Evolutionary conservation across 805 yeast genomes (phyloP), one percentile per base, ranked within the genome.

Genomic region (Metschnikowia bowlesiae): DNA sequence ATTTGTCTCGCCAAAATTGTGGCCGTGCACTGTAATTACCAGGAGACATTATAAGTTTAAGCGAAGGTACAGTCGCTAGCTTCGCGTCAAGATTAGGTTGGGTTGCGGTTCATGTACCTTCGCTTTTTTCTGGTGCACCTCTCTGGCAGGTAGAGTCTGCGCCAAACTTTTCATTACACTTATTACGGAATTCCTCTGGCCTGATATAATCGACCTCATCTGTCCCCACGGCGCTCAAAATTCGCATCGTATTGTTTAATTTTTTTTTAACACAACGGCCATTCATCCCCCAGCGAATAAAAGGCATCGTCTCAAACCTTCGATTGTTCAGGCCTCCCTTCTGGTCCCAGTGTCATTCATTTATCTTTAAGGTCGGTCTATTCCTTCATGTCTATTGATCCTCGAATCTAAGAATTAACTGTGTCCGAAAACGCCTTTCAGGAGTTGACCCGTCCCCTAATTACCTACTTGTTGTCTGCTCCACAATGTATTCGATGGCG

Each of bases 1-100:
- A 4, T 22, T 22, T 4, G 1, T 22, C 5, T 4, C 22, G 3
- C 22, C 22, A 22, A 4, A 22, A 5, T 22, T 22, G 22, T 22
- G 22, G 22, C 22, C 22, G 22, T 4, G 22, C 22, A 22, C 22
- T 22, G 22, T 4, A 22, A 22, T 3, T 5, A 22, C 22, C 22
- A 22, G 22, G 22, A 39, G 31, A 29, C 34, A 39, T 39, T 22
- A 39, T 11, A 34, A 39, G 34, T 22, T 26, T 33, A 42, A 42
- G 45, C 45, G 45, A 42, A 28, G 16, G 34, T 42, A 38, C 45
- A 30, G 36, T 42, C 30, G 45, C 31, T 26, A 33, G 38, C 37
- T 34, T 42, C 38, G 38, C 45, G 37, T 32, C 35, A 31, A 42
- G 45, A 42, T 42, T 42, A 42, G 28, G 45, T 42, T 42, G 32